phyloP scores from a whole-genome alignment of 169 alveolate species.

The Condylostoma magnum region DNA sequence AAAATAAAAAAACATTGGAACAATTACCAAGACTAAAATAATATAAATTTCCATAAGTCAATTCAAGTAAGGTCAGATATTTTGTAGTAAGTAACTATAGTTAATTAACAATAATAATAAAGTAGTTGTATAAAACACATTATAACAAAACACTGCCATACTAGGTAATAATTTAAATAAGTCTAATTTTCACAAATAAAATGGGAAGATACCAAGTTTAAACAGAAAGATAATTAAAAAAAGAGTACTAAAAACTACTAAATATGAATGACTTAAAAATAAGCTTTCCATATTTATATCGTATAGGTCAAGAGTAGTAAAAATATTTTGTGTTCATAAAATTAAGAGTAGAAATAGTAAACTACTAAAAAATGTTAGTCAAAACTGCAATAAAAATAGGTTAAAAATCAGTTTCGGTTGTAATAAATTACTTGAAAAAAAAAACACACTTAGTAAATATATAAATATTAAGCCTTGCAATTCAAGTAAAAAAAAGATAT shows the following conservation, averaged over 20 bases:
- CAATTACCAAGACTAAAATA: background rate
- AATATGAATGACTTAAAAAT: background rate
- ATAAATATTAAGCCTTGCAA: conserved; percentile 15
- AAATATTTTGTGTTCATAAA: too few relatives aligned
- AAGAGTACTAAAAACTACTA: background rate
- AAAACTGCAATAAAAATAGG: background rate
- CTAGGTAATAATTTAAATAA: background rate
- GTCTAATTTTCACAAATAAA: conserved; percentile 18
- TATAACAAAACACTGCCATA: background rate
- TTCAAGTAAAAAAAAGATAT: background rate
- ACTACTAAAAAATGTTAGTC: conserved; percentile 1
- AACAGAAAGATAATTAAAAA: background rate
- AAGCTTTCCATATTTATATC: background rate
- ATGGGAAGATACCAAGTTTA: background rate
- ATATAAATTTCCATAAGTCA: background rate
- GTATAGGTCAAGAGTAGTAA: too few relatives aligned
- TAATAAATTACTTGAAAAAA: background rate
- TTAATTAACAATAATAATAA: too few relatives aligned
- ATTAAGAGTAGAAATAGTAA: background rate
- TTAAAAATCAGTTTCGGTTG: background rate
- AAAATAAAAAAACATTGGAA: background rate
- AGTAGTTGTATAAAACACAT: background rate
- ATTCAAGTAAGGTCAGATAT: too few relatives aligned
- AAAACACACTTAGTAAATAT: background rate
- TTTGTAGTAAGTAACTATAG: too few relatives aligned